phyloP scores from a whole-genome alignment of 768 basidiomycete genomes.

The Calocybe indica region DNA sequence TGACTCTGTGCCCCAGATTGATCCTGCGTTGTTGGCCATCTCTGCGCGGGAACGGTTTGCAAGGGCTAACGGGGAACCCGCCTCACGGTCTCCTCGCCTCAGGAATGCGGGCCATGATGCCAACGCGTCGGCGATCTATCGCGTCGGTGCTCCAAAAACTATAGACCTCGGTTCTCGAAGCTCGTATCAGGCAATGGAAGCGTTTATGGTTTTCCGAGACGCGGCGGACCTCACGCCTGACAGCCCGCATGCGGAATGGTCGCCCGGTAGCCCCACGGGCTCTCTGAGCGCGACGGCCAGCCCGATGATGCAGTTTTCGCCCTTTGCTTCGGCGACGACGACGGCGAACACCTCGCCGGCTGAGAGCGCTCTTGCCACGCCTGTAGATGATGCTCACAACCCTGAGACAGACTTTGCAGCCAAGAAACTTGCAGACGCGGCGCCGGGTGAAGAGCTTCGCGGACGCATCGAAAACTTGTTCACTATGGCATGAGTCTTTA shows the following conservation, averaged over 20 bases:
- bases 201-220: conserved; percentile 20
- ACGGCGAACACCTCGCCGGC: conserved; percentile 18
- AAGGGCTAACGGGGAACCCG: conserved; percentile 3
- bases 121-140: conserved; percentile 15
- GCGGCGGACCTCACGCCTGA: conserved; percentile 18
- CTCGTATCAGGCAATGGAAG: conserved; percentile 18
- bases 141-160: conserved; percentile 19
- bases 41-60: background rate
- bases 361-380: conserved; percentile 23
- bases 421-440: too few species aligned
- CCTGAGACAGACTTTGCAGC: too few species aligned
- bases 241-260: conserved; percentile 14
- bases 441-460: too few species aligned
- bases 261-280: conserved; percentile 16
- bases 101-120: conserved; percentile 4
- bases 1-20: conserved; percentile 13
- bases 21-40: conserved; percentile 19
- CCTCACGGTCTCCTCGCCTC: conserved; percentile 5
- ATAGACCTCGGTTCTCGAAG: conserved; percentile 20
- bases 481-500: too few species aligned
- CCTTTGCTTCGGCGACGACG: conserved; percentile 13
- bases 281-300: conserved; percentile 13
- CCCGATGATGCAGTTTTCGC: conserved; percentile 13
- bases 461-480: too few species aligned
- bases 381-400: conserved; percentile 16